A percentile compares a stretch with the other conserved stretches of the same genome.
Evolutionary conservation across 2,329 filamentous ascomycete species (phyloP).

Genomic region (Penicillium sp.): DNA sequence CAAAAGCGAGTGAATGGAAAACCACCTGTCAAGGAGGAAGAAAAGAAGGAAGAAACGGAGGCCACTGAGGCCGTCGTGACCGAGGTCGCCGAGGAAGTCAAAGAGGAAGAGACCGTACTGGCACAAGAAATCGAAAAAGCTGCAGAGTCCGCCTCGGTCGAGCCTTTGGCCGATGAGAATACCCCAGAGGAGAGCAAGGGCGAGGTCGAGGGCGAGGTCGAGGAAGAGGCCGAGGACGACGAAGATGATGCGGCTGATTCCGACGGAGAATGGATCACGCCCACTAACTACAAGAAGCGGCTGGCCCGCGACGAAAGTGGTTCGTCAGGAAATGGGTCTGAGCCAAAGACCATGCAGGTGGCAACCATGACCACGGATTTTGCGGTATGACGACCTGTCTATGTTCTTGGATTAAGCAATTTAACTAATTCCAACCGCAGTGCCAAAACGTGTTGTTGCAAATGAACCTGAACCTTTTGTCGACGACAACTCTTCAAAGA

Average conservation of each 20-base stretch:
- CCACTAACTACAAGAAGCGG: constrained; percentile 84
- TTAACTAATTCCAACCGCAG: constrained; percentile 27
- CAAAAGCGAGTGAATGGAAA: constrained; percentile 78
- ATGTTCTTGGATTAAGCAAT: background rate
- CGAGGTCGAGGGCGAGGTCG: constrained; percentile 33
- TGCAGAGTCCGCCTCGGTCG: constrained; percentile 10
- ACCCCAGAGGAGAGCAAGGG: constrained; percentile 36
- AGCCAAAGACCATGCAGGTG: constrained; percentile 73
- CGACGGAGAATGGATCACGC: constrained; percentile 86
- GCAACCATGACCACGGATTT: constrained; percentile 95
- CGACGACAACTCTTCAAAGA: constrained; percentile 70
- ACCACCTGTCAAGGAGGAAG: constrained; percentile 55
- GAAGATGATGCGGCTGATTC: constrained; percentile 47
- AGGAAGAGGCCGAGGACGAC: constrained; percentile 15
- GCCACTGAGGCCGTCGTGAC: background rate
- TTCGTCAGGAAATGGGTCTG: constrained; percentile 53
- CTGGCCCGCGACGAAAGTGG: constrained; percentile 68
- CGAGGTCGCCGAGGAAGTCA: constrained; percentile 27
- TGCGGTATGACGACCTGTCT: constrained; percentile 64
- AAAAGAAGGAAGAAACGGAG: constrained; percentile 32
- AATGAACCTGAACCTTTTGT: constrained; percentile 90
- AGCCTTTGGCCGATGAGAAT: constrained; percentile 26
- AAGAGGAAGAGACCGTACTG: constrained; percentile 25
- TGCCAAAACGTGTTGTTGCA: constrained; percentile 88
- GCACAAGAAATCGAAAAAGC: constrained; percentile 10